These are phyloP conservation scores for Talaromyces borbonicus DNA, from an alignment of 495 filamentous ascomycete species.

Conservation along the genomic window DNA sequence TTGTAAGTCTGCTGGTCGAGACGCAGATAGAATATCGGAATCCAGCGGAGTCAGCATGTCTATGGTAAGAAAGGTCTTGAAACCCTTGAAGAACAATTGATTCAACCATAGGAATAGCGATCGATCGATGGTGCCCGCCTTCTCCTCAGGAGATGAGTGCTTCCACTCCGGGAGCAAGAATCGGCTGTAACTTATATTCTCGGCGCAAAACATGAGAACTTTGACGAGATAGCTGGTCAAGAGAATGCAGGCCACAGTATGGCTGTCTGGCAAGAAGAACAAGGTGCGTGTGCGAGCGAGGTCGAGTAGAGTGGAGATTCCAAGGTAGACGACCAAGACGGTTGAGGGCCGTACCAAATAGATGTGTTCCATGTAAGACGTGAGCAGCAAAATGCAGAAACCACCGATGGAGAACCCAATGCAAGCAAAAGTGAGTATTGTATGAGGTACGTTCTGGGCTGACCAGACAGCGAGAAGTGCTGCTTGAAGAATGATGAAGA, in stretches of 20 bases:
- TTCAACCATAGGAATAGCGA: conserved; percentile 47
- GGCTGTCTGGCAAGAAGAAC: not conserved
- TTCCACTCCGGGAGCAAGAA: conserved; percentile 27
- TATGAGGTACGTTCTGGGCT: not conserved
- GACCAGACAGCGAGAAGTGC: not conserved
- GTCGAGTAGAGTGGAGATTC: not conserved
- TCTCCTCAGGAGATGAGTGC: conserved; percentile 40
- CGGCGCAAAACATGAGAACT: conserved; percentile 31
- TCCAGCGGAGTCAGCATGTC: conserved; percentile 32
- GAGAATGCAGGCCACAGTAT: not conserved
- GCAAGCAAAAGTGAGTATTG: not conserved
- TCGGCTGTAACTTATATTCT: conserved; percentile 37
- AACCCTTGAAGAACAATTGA: conserved; percentile 34
- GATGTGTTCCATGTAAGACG: not conserved
- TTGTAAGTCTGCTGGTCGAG: conserved; percentile 22
- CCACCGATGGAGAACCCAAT: not conserved
- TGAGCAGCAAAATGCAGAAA: not conserved
- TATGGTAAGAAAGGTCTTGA: conserved; percentile 26
- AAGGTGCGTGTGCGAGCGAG: not conserved
- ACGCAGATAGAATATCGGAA: conserved; percentile 22
- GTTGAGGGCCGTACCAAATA: not conserved
- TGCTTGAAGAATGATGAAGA: not conserved
- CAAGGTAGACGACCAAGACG: not conserved
- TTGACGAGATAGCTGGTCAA: conserved; percentile 20
- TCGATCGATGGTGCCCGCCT: conserved; percentile 35